These are phyloP conservation scores for Colletotrichum incanum DNA, from an alignment of 2,329 filamentous ascomycete genomes.

Conservation along the genomic window DNA sequence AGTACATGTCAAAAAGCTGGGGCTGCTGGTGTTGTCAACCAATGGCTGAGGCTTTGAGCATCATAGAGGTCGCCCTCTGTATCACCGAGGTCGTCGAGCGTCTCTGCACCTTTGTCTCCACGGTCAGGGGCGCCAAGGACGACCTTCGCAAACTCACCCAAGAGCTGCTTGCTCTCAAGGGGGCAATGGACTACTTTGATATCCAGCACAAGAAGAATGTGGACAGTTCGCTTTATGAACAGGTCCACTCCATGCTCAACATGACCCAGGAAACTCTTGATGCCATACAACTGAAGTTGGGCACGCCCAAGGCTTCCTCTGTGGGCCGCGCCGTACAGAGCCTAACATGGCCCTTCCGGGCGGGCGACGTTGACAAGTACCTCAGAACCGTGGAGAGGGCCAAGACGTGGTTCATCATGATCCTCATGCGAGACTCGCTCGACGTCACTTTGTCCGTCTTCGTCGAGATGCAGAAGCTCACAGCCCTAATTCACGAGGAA, in stretches of 20 bases:
- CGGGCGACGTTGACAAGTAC: slow-evolving; percentile 44
- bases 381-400: slow-evolving; percentile 45
- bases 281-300: slow-evolving; percentile 42
- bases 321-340: slow-evolving; percentile 40
- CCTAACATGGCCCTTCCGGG: slow-evolving; percentile 46
- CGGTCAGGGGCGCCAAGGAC: slow-evolving; percentile 46
- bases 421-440: slow-evolving; percentile 45
- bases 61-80: slow-evolving; percentile 44
- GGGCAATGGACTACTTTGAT: slow-evolving; percentile 45
- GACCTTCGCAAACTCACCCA: slow-evolving; percentile 47
- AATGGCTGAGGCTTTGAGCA: slow-evolving; percentile 45
- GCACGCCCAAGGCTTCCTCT: slow-evolving; percentile 34
- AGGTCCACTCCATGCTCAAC: slow-evolving; percentile 42
- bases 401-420: slow-evolving; percentile 49
- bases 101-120: slow-evolving; percentile 43
- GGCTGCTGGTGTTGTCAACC: neutral
- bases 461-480: slow-evolving; percentile 45
- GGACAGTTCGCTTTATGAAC: slow-evolving; percentile 21
- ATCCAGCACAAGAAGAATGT: slow-evolving; percentile 8
- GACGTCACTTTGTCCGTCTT: slow-evolving; percentile 44
- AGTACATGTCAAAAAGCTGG: neutral
- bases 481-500: slow-evolving; percentile 45
- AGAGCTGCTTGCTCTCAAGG: slow-evolving; percentile 48
- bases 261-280: slow-evolving; percentile 47
- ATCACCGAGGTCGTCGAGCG: slow-evolving; percentile 44